These are phyloP conservation scores for Colletotrichum sublineola DNA, from an alignment of 2,329 filamentous ascomycete species.

Conservation along the genomic window DNA sequence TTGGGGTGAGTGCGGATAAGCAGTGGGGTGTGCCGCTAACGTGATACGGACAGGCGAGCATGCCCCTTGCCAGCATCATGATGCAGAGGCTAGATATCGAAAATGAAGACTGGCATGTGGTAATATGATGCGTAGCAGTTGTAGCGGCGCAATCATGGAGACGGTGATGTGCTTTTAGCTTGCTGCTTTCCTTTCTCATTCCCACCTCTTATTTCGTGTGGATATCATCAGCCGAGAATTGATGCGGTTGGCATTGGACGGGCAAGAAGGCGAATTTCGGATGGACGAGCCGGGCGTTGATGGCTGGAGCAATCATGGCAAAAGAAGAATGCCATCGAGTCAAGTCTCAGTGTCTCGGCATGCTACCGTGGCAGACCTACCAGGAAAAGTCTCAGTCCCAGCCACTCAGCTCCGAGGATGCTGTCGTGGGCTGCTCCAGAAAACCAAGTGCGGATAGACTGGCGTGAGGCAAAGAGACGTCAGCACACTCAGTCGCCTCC, in stretches of 20 bases:
- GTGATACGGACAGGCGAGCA: slow-evolving; percentile 10
- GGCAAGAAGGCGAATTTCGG: slow-evolving; percentile 21
- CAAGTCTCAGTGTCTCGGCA: slow-evolving; percentile 33
- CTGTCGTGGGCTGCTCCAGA: slow-evolving; percentile 16
- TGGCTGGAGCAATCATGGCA: slow-evolving; percentile 23
- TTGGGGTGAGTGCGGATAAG: slow-evolving; percentile 34
- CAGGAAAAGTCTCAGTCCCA: slow-evolving; percentile 19
- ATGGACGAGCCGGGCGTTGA: slow-evolving; percentile 9
- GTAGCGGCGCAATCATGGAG: slow-evolving; percentile 17
- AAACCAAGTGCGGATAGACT: slow-evolving; percentile 13
- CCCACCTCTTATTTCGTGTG: slow-evolving; percentile 20
- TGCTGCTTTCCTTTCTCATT: slow-evolving; percentile 20
- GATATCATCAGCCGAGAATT: slow-evolving; percentile 10
- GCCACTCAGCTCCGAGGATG: slow-evolving; percentile 25
- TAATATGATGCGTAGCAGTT: slow-evolving; percentile 18
- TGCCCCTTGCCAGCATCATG: not conserved
- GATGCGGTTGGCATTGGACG: slow-evolving; percentile 5
- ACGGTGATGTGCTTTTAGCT: not conserved
- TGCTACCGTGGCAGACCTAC: slow-evolving; percentile 25
- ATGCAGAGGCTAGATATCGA: slow-evolving; percentile 34
- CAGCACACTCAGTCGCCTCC: slow-evolving; percentile 26
- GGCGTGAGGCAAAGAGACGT: slow-evolving; percentile 30
- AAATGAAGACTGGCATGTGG: slow-evolving; percentile 36
- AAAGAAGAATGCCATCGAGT: slow-evolving; percentile 33
- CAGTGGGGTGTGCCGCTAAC: slow-evolving; percentile 27